Percentiles rank a stretch among this genome's conserved stretches.
Conservation (phyloP, 495 filamentous ascomycete species). For the Bombardia bombarda region DNA sequence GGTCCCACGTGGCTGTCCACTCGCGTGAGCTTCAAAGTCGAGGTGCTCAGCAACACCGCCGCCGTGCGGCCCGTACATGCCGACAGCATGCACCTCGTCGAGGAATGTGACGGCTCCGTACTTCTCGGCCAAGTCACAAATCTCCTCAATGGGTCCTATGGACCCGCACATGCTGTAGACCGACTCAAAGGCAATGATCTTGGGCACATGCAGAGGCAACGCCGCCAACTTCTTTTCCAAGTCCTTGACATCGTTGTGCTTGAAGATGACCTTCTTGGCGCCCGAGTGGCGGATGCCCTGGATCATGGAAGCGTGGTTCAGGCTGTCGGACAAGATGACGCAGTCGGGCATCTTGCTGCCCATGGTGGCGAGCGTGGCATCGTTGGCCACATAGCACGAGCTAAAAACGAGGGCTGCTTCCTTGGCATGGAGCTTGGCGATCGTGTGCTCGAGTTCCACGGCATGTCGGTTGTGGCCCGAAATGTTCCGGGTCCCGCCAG, state of each 20-base stretch:
- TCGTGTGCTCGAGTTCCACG: conserved; percentile 69
- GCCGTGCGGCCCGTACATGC: conserved; percentile 96
- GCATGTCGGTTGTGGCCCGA: conserved; percentile 97
- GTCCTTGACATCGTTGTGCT: conserved; percentile 89
- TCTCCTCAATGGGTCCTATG: conserved; percentile 88
- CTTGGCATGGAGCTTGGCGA: conserved; percentile 86
- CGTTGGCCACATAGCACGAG: conserved; percentile 96
- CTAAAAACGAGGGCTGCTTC: conserved; percentile 89
- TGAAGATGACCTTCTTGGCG: conserved; percentile 95
- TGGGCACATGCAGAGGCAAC: conserved; percentile 73
- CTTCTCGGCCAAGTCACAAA: conserved; percentile 92
- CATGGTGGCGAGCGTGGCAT: conserved; percentile 91
- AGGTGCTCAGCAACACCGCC: conserved; percentile 96
- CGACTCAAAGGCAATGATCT: conserved; percentile 97
- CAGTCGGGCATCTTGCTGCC: conserved; percentile 94
- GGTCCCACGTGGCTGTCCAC: conserved; percentile 66
- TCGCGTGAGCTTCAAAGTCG: conserved; percentile 73
- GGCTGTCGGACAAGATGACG: conserved; percentile 87
- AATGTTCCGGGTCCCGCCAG: conserved; percentile 93
- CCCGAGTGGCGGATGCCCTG: conserved; percentile 97
- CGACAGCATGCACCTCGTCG: conserved; percentile 97
- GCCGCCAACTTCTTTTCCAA: conserved; percentile 86
- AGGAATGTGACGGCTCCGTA: conserved; percentile 96
- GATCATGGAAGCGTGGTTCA: conserved; percentile 99
- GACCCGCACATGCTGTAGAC: conserved; percentile 99